phyloP scores from a whole-genome alignment of 805 yeast genomes.

The Kurtzmaniella fragi region DNA sequence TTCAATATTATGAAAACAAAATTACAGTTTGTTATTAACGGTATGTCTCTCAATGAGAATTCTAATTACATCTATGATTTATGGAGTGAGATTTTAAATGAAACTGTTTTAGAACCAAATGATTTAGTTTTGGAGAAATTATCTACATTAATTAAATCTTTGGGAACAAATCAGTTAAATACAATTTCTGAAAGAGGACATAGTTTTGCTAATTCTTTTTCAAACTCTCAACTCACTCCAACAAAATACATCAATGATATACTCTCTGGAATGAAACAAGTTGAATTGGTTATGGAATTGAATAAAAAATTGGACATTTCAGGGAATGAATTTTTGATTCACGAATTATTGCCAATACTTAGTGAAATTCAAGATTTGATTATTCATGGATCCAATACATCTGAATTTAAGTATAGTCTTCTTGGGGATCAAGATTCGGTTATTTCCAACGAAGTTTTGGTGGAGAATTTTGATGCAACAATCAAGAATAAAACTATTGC shows the following conservation, averaged over 20 bases:
- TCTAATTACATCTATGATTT: constrained; percentile 55
- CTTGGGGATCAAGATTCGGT: constrained; percentile 51
- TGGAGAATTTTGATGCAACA: constrained; percentile 28
- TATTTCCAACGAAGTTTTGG: constrained; percentile 27
- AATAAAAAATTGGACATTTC: constrained; percentile 41
- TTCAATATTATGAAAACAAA: constrained; percentile 41
- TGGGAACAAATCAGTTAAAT: constrained; percentile 74
- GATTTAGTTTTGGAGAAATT: constrained; percentile 54
- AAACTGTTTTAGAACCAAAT: constrained; percentile 59
- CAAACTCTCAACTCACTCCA: constrained; percentile 59
- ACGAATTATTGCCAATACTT: constrained; percentile 62
- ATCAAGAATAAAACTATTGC: constrained; percentile 4
- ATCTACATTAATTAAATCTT: constrained; percentile 62
- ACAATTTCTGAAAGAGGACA: constrained; percentile 86
- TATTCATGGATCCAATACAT: constrained; percentile 18
- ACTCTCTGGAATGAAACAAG: constrained; percentile 72
- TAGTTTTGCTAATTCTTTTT: constrained; percentile 65
- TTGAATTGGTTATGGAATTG: constrained; percentile 61
- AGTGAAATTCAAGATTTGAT: constrained; percentile 44
- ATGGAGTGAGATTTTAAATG: constrained; percentile 61
- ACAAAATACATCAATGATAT: constrained; percentile 58
- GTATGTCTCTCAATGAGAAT: constrained; percentile 67
- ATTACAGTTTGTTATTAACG: constrained; percentile 54
- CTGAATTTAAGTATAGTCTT: constrained; percentile 43
- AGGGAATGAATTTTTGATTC: constrained; percentile 29